Conservation (phyloP, 257 asterid genomes). For the Echium plantagineum region DNA sequence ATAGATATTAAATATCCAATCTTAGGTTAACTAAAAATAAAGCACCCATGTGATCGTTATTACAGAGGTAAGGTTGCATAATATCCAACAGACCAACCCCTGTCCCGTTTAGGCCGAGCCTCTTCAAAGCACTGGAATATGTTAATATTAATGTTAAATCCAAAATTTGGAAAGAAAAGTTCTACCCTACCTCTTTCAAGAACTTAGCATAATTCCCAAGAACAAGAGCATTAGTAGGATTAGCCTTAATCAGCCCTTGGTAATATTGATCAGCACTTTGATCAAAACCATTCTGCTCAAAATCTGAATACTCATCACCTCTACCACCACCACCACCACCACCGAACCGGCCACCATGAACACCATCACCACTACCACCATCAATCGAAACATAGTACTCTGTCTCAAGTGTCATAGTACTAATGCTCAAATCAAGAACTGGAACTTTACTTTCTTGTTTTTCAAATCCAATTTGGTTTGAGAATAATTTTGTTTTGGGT, state of each 20-base stretch:
- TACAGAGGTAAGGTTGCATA: too few relatives aligned
- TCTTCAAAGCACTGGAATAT: too few relatives aligned
- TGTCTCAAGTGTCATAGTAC: constrained; percentile 1
- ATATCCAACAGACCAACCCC: too few relatives aligned
- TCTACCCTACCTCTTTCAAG: constrained; percentile 1
- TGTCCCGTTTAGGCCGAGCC: too few relatives aligned
- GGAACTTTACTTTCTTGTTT: constrained; percentile 3
- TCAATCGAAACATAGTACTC: background rate
- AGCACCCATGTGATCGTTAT: too few relatives aligned
- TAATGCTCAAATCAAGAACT: constrained; percentile 4
- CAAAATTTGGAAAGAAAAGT: background rate
- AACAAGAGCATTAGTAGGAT: constrained; percentile 6
- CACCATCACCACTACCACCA: constrained; percentile 3
- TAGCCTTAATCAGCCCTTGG: constrained; percentile 2
- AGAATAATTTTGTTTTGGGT: background rate
- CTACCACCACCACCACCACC: constrained; percentile 5
- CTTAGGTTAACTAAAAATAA: too few relatives aligned
- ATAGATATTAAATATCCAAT: too few relatives aligned
- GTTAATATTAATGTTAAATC: too few relatives aligned
- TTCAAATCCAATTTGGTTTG: background rate
- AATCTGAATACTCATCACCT: constrained; percentile 2
- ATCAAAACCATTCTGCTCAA: background rate
- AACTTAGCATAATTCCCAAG: constrained; percentile 12
- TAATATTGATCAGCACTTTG: constrained; percentile 6
- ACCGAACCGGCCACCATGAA: background rate